Conservation (phyloP, 768 basidiomycete species). For the Paxillus rubicundulus region DNA sequence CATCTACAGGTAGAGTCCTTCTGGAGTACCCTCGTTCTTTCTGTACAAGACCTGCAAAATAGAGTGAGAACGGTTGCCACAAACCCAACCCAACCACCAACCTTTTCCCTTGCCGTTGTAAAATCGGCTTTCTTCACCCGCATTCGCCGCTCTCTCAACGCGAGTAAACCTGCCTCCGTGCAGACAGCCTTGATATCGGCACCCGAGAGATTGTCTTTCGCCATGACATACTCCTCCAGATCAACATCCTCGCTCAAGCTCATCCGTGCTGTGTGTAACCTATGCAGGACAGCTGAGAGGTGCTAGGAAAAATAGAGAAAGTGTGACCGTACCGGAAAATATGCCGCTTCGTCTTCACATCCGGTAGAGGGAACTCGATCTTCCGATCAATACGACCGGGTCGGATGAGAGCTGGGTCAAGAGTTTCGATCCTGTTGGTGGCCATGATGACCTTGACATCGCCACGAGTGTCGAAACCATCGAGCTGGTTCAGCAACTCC, state of each 20-base stretch:
- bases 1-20: constrained; percentile 75
- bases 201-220: constrained; percentile 94
- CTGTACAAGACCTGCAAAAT: constrained; percentile 72
- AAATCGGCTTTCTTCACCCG: constrained; percentile 91
- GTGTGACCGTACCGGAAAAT: constrained; percentile 76
- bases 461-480: constrained; percentile 99
- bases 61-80: constrained; percentile 10
- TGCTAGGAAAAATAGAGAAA: background rate
- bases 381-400: constrained; percentile 99
- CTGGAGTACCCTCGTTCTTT: constrained; percentile 97
- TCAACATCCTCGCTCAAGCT: constrained; percentile 84
- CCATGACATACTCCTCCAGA: constrained; percentile 91
- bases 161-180: constrained; percentile 96
- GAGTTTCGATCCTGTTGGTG: constrained; percentile 94
- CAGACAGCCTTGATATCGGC: constrained; percentile 99
- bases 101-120: constrained; percentile 90
- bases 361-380: constrained; percentile 97
- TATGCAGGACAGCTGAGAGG: constrained; percentile 26
- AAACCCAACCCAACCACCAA: constrained; percentile 29
- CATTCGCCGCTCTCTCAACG: constrained; percentile 93
- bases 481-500: constrained; percentile 96
- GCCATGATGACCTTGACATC: constrained; percentile 99
- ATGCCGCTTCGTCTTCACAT: constrained; percentile 98
- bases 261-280: constrained; percentile 95
- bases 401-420: constrained; percentile 97